Percentiles rank a stretch among this genome's conserved stretches.
Evolutionary conservation across 2,329 filamentous ascomycete genomes (phyloP).

Genomic region (Verticillium klebahnii): DNA sequence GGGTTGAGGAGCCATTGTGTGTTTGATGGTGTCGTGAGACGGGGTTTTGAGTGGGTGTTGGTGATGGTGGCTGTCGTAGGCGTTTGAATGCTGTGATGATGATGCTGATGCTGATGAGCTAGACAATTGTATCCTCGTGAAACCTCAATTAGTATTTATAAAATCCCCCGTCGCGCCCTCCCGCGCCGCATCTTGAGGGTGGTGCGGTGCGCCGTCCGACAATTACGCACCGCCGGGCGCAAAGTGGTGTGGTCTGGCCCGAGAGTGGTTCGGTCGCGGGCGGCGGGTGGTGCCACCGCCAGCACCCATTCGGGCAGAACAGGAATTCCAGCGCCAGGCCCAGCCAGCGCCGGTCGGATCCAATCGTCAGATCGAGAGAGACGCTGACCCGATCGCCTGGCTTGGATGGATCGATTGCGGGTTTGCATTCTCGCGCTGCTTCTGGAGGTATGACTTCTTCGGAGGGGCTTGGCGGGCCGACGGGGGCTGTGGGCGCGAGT

Average conservation of each 20-base stretch:
- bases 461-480: neutral
- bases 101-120: neutral
- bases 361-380: neutral
- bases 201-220: neutral
- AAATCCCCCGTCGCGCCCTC: neutral
- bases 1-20: neutral
- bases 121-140: neutral
- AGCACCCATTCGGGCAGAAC: neutral
- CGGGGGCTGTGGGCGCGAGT: neutral
- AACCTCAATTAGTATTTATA: neutral
- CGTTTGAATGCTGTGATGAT: neutral
- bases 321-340: neutral
- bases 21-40: neutral
- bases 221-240: neutral
- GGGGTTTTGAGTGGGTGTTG: neutral
- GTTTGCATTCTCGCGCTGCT: neutral
- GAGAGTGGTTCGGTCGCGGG: neutral
- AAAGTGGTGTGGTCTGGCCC: neutral
- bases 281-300: neutral
- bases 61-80: neutral
- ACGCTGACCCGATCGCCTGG: neutral
- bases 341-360: neutral
- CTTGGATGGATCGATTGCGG: neutral
- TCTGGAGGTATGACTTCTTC: neutral
- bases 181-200: neutral